These are phyloP conservation scores for Phaeosphaeria sp. DNA, from an alignment of 2,329 filamentous ascomycete genomes.

Conservation along the genomic window DNA sequence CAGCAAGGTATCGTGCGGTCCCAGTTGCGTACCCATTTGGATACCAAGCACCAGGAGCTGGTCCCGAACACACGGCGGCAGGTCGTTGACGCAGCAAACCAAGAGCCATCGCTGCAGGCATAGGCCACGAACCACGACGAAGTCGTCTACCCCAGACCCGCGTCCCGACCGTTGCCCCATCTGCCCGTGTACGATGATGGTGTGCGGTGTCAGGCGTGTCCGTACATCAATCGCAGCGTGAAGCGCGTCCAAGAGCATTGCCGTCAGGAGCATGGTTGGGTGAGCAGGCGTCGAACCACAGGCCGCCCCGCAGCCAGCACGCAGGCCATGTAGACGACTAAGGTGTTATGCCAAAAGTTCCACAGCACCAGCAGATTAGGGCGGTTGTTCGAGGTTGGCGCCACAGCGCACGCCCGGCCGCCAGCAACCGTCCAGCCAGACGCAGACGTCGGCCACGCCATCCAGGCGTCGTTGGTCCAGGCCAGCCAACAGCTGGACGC, in stretches of 20 bases:
- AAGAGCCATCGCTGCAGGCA: background rate
- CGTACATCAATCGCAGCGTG: background rate
- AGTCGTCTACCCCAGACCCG: background rate
- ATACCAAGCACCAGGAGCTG: background rate
- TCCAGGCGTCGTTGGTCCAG: slow-evolving; percentile 1
- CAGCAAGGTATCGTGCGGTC: too few species aligned
- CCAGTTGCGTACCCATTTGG: too few species aligned
- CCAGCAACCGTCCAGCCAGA: background rate
- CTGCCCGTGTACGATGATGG: background rate
- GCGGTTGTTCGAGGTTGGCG: background rate
- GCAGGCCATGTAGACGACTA: background rate
- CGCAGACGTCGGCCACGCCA: background rate
- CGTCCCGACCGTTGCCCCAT: background rate
- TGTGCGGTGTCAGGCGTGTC: background rate
- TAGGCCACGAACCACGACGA: background rate
- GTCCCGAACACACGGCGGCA: background rate
- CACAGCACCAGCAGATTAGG: slow-evolving; percentile 3
- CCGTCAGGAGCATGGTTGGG: background rate
- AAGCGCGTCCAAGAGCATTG: background rate
- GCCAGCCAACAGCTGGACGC: background rate
- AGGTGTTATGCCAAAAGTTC: slow-evolving; percentile 3
- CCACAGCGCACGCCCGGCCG: background rate
- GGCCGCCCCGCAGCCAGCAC: background rate
- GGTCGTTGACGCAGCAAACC: background rate
- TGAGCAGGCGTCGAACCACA: too few species aligned